Conservation (phyloP, 192 early-diverging fungal genomes). For the Umbelopsis isabellina region DNA sequence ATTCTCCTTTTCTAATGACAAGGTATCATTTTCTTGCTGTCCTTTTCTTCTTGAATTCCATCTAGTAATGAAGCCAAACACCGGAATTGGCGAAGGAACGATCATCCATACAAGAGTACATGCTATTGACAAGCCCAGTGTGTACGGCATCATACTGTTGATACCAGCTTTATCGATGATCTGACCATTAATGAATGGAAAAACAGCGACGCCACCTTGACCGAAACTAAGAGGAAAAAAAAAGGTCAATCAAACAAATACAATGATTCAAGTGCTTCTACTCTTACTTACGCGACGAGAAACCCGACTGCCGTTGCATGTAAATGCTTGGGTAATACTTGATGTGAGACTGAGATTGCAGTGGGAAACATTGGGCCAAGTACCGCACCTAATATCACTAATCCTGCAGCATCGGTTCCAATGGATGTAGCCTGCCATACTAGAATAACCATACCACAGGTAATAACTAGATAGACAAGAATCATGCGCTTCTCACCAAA, state of each 20-base stretch:
- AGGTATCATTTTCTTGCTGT: not conserved
- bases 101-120: not conserved
- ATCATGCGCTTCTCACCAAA: conserved; percentile 43
- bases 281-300: conserved; percentile 30
- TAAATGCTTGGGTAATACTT: conserved; percentile 29
- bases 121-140: not conserved
- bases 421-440: conserved; percentile 21
- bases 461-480: conserved; percentile 21
- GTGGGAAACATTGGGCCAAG: conserved; percentile 40
- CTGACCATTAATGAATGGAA: conserved; percentile 37
- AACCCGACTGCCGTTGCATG: conserved; percentile 42
- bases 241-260: not conserved
- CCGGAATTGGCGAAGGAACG: not conserved
- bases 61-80: not conserved
- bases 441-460: conserved; percentile 12
- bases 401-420: conserved; percentile 26
- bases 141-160: conserved; percentile 19
- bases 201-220: conserved; percentile 30
- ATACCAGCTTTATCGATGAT: conserved; percentile 35
- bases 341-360: conserved; percentile 33
- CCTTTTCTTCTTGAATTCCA: not conserved
- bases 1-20: not conserved
- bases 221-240: conserved; percentile 28
- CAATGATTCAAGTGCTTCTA: not conserved
- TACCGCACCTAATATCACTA: conserved; percentile 26